phyloP scores from a whole-genome alignment of 208 protist genomes.

The Acanthamoeba castellanii region DNA sequence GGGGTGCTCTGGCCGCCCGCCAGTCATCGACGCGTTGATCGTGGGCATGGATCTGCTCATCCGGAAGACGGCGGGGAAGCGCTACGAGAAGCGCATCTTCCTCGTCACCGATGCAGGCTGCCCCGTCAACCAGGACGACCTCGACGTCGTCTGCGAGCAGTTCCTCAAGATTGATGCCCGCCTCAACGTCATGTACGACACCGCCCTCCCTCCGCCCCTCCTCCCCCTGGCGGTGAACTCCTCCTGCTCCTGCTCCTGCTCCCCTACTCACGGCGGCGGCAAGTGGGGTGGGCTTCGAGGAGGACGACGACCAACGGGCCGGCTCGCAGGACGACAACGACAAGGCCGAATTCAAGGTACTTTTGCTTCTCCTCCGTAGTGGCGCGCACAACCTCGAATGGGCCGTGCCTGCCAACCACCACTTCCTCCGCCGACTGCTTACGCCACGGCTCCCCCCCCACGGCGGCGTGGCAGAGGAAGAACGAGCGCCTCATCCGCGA shows the following conservation, averaged over 20 bases:
- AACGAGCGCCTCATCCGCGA: constrained; percentile 1
- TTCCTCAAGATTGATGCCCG: constrained; percentile 85
- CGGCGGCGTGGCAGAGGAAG: constrained; percentile 8
- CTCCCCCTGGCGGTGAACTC: neutral
- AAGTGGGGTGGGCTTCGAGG: constrained; percentile 73
- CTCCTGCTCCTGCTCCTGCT: constrained; percentile 88
- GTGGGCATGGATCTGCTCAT: constrained; percentile 91
- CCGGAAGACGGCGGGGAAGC: constrained; percentile 84
- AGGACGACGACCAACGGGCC: constrained; percentile 62
- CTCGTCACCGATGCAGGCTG: constrained; percentile 91
- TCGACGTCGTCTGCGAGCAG: constrained; percentile 84
- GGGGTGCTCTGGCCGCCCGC: too few relatives aligned
- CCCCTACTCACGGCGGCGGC: too few relatives aligned
- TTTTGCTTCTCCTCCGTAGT: neutral
- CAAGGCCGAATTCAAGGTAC: neutral
- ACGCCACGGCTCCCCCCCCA: too few relatives aligned
- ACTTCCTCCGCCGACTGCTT: too few relatives aligned
- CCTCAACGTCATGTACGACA: constrained; percentile 89
- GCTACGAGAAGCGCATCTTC: constrained; percentile 91
- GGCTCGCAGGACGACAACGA: neutral
- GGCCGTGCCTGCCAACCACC: too few relatives aligned
- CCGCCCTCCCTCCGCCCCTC: neutral
- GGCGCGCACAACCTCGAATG: neutral
- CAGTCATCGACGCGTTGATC: constrained; percentile 92
- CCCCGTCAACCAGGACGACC: constrained; percentile 88